A percentile compares a stretch with the other conserved stretches of the same genome.
phyloP scores from a whole-genome alignment of 2,329 filamentous ascomycete genomes.

The Cladorrhinum sp. region DNA sequence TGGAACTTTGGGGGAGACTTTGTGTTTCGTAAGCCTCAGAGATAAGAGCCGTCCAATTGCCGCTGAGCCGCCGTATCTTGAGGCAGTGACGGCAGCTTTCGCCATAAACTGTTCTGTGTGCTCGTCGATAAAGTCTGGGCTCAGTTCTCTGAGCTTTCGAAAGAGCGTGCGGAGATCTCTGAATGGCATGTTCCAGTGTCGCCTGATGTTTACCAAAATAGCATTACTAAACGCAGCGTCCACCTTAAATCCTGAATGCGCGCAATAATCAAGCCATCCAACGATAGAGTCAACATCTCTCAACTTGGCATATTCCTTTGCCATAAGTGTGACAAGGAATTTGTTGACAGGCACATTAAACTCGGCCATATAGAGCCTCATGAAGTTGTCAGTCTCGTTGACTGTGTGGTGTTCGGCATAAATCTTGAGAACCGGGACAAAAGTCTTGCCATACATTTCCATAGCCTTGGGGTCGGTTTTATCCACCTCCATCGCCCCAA shows the following conservation, averaged over 20 bases:
- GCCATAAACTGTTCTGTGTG: slow-evolving; percentile 41
- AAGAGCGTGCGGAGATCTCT: slow-evolving; percentile 36
- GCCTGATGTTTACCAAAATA: slow-evolving; percentile 38
- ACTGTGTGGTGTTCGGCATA: slow-evolving; percentile 39
- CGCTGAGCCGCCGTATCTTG: slow-evolving; percentile 20
- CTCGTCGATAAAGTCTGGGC: slow-evolving; percentile 34
- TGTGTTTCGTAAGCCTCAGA: slow-evolving; percentile 19
- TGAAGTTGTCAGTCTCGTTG: slow-evolving; percentile 40
- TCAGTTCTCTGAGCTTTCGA: slow-evolving; percentile 33
- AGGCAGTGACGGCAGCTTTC: slow-evolving; percentile 35
- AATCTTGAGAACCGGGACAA: slow-evolving; percentile 40
- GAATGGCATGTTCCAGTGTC: slow-evolving; percentile 39
- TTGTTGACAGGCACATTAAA: slow-evolving; percentile 36
- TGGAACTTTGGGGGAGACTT: not conserved
- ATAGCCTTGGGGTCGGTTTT: not conserved
- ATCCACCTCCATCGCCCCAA: slow-evolving; percentile 31
- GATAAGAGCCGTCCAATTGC: slow-evolving; percentile 28
- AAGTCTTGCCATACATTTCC: slow-evolving; percentile 32
- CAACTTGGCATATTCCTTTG: slow-evolving; percentile 41
- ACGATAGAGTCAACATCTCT: slow-evolving; percentile 39
- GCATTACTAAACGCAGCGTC: slow-evolving; percentile 39
- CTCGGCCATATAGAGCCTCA: slow-evolving; percentile 36
- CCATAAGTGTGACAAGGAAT: slow-evolving; percentile 41
- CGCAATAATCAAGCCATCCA: slow-evolving; percentile 42
- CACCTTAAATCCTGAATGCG: slow-evolving; percentile 34